Evolutionary conservation across 73 alveolate genomes (phyloP), one percentile per base, ranked within the genome.

Genomic region (Urostyla sp.): DNA sequence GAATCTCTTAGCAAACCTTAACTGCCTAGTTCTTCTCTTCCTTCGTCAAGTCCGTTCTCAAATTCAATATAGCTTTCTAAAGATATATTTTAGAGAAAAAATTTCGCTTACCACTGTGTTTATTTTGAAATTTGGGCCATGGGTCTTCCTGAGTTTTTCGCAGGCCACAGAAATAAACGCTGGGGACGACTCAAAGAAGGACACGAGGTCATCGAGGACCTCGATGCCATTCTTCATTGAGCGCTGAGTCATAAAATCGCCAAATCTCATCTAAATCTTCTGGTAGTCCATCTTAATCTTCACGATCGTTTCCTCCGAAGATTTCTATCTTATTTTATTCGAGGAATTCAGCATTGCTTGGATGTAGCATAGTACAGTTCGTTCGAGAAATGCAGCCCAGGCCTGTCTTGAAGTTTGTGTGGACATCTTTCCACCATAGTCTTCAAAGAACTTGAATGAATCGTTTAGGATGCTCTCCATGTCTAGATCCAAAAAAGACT

Each of bases 51-150:
- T 86, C 94, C 5, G 90, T 86, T 43, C 94, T 74, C 61, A 86
- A 43, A 31, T 56, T 37, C 58, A 86, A 38, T 38, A 86, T 49
- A 2, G 94, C 94, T 54, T 86, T 76, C 75, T 66, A 66, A 34
- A 11, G n/a, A 66, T 6, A n/a, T 27, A 23, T 11, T 27, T 6
- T 7, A 13, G 8, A 4, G 18, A 5, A 5, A 40, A 4, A 16
- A 40, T 15, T 23, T 15, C 1, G 11, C 72, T 40, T 78, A 78
- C 89, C n/a, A 87, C 90, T 0, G 91, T 66, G 28, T 55, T 26
- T 27, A 85, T 55, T 20, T 84, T 77, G 60, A 89, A 89, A 18
- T 79, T 69, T 0, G 91, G 93, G 0, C 96, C 96, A 55, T 89
- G 96, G 34, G 78, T 50, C 48, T 89, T 89, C 35, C 91, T 59